phyloP scores from a whole-genome alignment of 495 filamentous ascomycete genomes.

The Penicillium alfredii region DNA sequence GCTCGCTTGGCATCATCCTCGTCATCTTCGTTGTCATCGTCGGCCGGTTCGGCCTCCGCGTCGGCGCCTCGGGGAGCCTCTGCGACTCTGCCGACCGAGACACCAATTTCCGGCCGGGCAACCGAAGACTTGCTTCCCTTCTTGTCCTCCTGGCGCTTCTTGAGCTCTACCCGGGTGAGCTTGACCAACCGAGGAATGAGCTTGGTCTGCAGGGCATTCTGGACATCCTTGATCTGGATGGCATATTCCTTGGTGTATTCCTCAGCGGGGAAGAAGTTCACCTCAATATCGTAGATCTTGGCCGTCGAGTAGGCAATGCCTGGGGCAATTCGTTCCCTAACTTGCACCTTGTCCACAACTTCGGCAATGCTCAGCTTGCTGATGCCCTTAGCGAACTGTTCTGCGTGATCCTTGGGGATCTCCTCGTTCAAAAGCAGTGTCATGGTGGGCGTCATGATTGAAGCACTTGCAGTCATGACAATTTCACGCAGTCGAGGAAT shows the following conservation, averaged over 20 bases:
- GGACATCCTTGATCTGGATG: slow-evolving; percentile 69
- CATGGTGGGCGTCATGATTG: slow-evolving; percentile 90
- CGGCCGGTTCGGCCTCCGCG: slow-evolving; percentile 57
- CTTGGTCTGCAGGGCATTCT: slow-evolving; percentile 68
- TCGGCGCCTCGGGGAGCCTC: slow-evolving; percentile 48
- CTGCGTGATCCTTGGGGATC: slow-evolving; percentile 59
- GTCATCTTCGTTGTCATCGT: slow-evolving; percentile 69
- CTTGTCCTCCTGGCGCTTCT: slow-evolving; percentile 65
- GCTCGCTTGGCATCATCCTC: slow-evolving; percentile 82
- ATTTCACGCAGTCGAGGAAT: slow-evolving; percentile 97
- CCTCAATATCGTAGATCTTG: slow-evolving; percentile 76
- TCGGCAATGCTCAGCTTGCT: slow-evolving; percentile 82
- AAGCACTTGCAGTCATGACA: slow-evolving; percentile 88
- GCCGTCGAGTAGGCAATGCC: slow-evolving; percentile 59
- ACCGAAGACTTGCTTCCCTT: slow-evolving; percentile 53
- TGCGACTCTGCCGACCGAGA: slow-evolving; percentile 63
- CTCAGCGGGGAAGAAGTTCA: slow-evolving; percentile 74
- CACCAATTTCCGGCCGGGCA: slow-evolving; percentile 75
- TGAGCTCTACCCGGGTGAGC: slow-evolving; percentile 67
- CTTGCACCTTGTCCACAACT: slow-evolving; percentile 74
- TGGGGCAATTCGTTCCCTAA: slow-evolving; percentile 68
- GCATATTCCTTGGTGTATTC: slow-evolving; percentile 85
- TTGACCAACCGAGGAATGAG: slow-evolving; percentile 66
- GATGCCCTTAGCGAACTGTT: slow-evolving; percentile 86
- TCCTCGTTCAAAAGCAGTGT: slow-evolving; percentile 73